Evolutionary conservation across 306 rosid genomes (phyloP).

Genomic region (Rosa rugosa): DNA sequence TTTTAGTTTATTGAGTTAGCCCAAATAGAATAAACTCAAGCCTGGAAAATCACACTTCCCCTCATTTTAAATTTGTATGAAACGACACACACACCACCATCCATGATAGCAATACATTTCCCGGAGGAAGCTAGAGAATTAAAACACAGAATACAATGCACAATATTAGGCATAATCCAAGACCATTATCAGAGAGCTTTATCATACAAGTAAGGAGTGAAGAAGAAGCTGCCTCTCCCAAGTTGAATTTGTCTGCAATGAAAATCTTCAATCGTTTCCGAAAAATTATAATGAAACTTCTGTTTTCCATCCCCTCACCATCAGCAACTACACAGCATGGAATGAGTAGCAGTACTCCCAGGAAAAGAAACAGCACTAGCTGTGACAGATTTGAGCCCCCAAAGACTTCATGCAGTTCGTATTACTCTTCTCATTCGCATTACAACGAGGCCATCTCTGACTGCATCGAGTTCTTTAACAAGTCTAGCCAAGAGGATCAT

Average conservation of each 20-base stretch:
- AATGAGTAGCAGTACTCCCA: constrained; percentile 16
- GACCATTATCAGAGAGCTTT: constrained; percentile 25
- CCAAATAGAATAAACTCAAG: constrained; percentile 35
- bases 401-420: constrained; percentile 72
- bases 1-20: constrained; percentile 12
- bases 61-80: constrained; percentile 24
- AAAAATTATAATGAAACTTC: constrained; percentile 51
- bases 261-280: constrained; percentile 63
- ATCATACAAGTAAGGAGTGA: constrained; percentile 36
- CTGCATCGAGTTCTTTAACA: constrained; percentile 82
- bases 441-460: constrained; percentile 76
- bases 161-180: constrained; percentile 12
- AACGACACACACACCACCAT: constrained; percentile 38
- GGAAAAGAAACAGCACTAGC: constrained; percentile 28
- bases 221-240: constrained; percentile 12
- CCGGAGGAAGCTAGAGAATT: constrained; percentile 38
- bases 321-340: constrained; percentile 3
- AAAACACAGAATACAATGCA: constrained; percentile 53
- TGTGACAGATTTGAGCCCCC: constrained; percentile 65
- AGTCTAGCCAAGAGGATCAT: constrained; percentile 52
- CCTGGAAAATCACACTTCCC: constrained; percentile 32
- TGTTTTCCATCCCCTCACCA: constrained; percentile 33
- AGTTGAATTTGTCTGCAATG: constrained; percentile 54
- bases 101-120: constrained; percentile 74
- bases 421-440: constrained; percentile 71